phyloP scores from a whole-genome alignment of 441 rosid genomes.

The Flueggea neowawraea region DNA sequence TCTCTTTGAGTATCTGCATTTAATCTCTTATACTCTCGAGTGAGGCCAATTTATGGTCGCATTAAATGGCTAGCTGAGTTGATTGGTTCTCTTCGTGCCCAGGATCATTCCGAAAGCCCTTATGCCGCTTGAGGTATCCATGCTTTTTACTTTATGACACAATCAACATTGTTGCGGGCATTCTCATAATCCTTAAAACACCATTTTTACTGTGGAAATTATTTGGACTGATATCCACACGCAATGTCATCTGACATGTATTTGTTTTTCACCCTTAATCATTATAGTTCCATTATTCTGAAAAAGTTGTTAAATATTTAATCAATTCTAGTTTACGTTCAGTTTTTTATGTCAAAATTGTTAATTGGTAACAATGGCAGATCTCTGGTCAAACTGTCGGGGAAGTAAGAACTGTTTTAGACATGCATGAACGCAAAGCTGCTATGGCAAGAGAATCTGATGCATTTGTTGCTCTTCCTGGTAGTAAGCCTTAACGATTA shows the following conservation, averaged over 20 bases:
- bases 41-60: constrained; percentile 16
- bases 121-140: constrained; percentile 81
- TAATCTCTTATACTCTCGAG: constrained; percentile 4
- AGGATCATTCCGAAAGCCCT: constrained; percentile 94
- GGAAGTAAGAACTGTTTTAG: constrained; percentile 76
- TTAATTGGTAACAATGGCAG: constrained; percentile 29
- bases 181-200: background rate
- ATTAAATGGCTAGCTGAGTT: constrained; percentile 12
- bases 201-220: too few relatives aligned
- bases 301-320: background rate
- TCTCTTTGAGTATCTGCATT: constrained; percentile 10
- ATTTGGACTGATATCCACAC: too few relatives aligned
- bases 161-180: background rate
- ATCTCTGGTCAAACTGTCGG: constrained; percentile 93
- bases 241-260: too few relatives aligned
- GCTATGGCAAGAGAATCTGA: constrained; percentile 94
- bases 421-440: constrained; percentile 98
- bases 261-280: too few relatives aligned
- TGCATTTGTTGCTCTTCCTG: constrained; percentile 96
- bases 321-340: background rate
- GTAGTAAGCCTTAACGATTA: constrained; percentile 26
- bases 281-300: background rate
- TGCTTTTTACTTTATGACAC: constrained; percentile 2
- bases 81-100: constrained; percentile 31
- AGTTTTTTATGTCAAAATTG: constrained; percentile 1